Percentiles rank a stretch among this genome's conserved stretches.
Evolutionary conservation across 225 moss, liverwort and hornwort genomes (phyloP).

Genomic region (Antitrichia curtipendula): DNA sequence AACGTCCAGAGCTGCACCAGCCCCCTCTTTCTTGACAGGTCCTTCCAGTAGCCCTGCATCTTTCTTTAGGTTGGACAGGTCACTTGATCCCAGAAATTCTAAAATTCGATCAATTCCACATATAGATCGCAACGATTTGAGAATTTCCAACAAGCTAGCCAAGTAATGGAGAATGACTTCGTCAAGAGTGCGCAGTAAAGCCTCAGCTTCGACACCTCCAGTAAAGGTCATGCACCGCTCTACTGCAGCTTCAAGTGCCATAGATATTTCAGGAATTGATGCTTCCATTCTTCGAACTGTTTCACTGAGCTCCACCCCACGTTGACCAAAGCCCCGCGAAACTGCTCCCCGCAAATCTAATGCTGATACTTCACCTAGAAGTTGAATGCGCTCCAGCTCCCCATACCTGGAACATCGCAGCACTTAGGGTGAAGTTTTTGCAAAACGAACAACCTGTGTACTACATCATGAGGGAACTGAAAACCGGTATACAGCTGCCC

Average conservation of each 20-base stretch:
- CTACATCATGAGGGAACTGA: neutral
- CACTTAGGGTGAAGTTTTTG: neutral
- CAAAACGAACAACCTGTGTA: neutral
- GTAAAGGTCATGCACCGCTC: constrained; percentile 87
- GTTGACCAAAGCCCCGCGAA: constrained; percentile 77
- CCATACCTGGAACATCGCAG: constrained; percentile 56
- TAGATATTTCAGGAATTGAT: constrained; percentile 66
- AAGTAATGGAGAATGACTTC: constrained; percentile 88
- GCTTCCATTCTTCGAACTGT: constrained; percentile 93
- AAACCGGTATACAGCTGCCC: neutral
- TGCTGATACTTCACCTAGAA: constrained; percentile 49
- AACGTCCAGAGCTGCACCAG: constrained; percentile 27
- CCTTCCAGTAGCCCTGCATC: constrained; percentile 34
- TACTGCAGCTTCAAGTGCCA: constrained; percentile 79
- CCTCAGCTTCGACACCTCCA: constrained; percentile 90
- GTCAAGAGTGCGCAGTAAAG: constrained; percentile 72
- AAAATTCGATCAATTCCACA: constrained; percentile 75
- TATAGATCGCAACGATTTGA: constrained; percentile 78
- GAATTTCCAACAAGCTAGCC: constrained; percentile 63
- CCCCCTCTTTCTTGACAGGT: constrained; percentile 32
- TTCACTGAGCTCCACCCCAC: constrained; percentile 94
- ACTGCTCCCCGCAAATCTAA: constrained; percentile 79
- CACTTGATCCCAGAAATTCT: constrained; percentile 30
- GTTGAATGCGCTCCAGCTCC: constrained; percentile 82
- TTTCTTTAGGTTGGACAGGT: constrained; percentile 38